Percentiles rank a stretch among this genome's conserved stretches.
These are phyloP conservation scores for Aspergillus sp. DNA, from an alignment of 2,329 filamentous ascomycete genomes.

Conservation along the genomic window DNA sequence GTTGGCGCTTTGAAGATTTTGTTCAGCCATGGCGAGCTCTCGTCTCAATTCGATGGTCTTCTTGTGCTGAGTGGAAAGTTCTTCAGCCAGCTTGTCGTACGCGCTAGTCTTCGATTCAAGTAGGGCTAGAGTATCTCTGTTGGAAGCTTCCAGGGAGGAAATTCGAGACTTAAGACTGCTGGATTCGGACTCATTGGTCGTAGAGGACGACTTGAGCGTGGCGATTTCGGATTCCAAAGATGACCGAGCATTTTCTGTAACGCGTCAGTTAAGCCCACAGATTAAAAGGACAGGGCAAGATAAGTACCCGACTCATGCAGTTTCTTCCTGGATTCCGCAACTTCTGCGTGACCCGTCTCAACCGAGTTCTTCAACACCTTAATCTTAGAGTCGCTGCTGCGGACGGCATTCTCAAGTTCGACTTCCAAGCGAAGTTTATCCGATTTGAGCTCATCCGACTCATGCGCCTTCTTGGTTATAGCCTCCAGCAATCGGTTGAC, in stretches of 20 bases:
- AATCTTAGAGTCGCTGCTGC: constrained; percentile 71
- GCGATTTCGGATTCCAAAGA: constrained; percentile 75
- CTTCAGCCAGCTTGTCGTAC: constrained; percentile 75
- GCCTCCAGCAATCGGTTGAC: constrained; percentile 66
- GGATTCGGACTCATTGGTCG: constrained; percentile 57
- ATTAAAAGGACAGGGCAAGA: background rate
- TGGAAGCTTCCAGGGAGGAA: constrained; percentile 77
- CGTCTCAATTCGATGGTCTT: constrained; percentile 77
- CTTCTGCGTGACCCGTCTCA: constrained; percentile 75
- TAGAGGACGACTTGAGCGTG: constrained; percentile 63
- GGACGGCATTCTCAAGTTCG: constrained; percentile 83
- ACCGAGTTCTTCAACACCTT: constrained; percentile 72
- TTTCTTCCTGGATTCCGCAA: constrained; percentile 71
- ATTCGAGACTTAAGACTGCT: constrained; percentile 75
- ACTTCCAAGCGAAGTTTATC: constrained; percentile 87
- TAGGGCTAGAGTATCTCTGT: constrained; percentile 79
- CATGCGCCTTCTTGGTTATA: constrained; percentile 69
- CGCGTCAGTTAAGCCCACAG: constrained; percentile 10
- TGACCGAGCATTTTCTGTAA: constrained; percentile 64
- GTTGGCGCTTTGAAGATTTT: constrained; percentile 73
- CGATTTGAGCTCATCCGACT: constrained; percentile 71
- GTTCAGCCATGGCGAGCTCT: constrained; percentile 72
- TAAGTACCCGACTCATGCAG: constrained; percentile 68
- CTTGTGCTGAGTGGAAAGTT: constrained; percentile 80
- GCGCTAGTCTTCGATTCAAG: constrained; percentile 83